Conservation (phyloP, 352 stramenopile species). For the Phytopythium chamaehyphon region DNA sequence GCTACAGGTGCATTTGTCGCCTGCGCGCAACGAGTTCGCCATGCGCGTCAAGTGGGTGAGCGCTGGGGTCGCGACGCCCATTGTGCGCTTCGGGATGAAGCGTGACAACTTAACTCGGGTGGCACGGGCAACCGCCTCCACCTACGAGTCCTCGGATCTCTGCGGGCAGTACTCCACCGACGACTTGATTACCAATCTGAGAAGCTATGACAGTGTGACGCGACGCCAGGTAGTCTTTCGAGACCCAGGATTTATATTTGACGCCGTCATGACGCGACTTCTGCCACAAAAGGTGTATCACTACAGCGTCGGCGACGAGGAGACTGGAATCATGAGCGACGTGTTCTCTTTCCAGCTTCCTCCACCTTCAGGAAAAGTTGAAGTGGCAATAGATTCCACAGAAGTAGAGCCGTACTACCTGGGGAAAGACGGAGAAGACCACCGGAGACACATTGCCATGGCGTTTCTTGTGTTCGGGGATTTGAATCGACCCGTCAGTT, state of each 20-base stretch:
- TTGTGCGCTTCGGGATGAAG: slow-evolving; percentile 32
- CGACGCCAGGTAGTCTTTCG: slow-evolving; percentile 8
- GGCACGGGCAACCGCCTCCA: slow-evolving; percentile 15
- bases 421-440: slow-evolving; percentile 6
- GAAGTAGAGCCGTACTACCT: slow-evolving; percentile 4
- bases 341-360: slow-evolving; percentile 26
- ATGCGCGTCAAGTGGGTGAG: slow-evolving; percentile 61
- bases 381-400: not conserved
- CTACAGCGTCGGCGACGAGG: slow-evolving; percentile 29
- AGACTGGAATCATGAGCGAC: slow-evolving; percentile 20
- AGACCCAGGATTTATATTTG: slow-evolving; percentile 34
- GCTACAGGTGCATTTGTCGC: slow-evolving; percentile 34
- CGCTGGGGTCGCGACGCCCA: slow-evolving; percentile 25
- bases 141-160: slow-evolving; percentile 29
- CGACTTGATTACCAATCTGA: slow-evolving; percentile 5
- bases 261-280: slow-evolving; percentile 35
- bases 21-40: slow-evolving; percentile 25
- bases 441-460: slow-evolving; percentile 24
- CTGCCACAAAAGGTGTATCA: slow-evolving; percentile 26
- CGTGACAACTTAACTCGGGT: slow-evolving; percentile 11
- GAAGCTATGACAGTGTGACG: not conserved
- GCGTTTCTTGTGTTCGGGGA: slow-evolving; percentile 79
- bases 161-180: slow-evolving; percentile 13
- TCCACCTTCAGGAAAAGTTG: slow-evolving; percentile 16
- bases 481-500: slow-evolving; percentile 31